Conservation (phyloP, 2,329 filamentous ascomycete genomes). For the Nakataea oryzae region DNA sequence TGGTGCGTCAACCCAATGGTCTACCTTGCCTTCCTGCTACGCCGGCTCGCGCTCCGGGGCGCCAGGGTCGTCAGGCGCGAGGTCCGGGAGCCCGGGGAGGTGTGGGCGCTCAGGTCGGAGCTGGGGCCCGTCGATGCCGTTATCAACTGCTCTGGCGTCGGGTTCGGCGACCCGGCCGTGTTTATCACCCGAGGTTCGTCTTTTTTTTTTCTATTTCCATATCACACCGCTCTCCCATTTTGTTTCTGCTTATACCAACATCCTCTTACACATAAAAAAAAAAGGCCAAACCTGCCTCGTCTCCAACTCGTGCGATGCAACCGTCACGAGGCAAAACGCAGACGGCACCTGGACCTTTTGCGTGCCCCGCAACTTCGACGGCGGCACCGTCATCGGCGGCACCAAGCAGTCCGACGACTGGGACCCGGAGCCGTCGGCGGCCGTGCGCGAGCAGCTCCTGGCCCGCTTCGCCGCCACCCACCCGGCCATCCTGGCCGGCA, state of each 20-base stretch:
- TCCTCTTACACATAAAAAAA: background rate
- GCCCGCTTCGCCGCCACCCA: conserved; percentile 22
- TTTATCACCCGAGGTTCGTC: conserved; percentile 30
- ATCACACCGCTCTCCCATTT: background rate
- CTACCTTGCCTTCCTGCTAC: conserved; percentile 36
- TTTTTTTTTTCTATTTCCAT: background rate
- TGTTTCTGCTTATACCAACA: background rate
- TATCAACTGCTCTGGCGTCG: conserved; percentile 34
- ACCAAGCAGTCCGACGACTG: conserved; percentile 52
- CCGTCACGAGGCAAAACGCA: conserved; percentile 48
- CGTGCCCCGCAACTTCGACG: conserved; percentile 49
- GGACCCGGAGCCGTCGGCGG: conserved; percentile 34
- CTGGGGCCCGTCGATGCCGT: conserved; percentile 19
- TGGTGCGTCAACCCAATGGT: conserved; percentile 45
- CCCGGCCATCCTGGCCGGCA: conserved; percentile 17
- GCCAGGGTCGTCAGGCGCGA: conserved; percentile 23
- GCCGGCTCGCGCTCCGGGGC: conserved; percentile 26
- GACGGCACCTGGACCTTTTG: conserved; percentile 55
- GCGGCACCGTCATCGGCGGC: conserved; percentile 56
- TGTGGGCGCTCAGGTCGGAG: conserved; percentile 21
- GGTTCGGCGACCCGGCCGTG: conserved; percentile 25
- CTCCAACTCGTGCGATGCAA: conserved; percentile 24
- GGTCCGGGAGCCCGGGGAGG: conserved; percentile 25
- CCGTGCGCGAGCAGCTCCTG: conserved; percentile 36
- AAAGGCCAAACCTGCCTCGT: conserved; percentile 35